phyloP scores from a whole-genome alignment of 768 basidiomycete genomes.

The Tulasnella sp. region DNA sequence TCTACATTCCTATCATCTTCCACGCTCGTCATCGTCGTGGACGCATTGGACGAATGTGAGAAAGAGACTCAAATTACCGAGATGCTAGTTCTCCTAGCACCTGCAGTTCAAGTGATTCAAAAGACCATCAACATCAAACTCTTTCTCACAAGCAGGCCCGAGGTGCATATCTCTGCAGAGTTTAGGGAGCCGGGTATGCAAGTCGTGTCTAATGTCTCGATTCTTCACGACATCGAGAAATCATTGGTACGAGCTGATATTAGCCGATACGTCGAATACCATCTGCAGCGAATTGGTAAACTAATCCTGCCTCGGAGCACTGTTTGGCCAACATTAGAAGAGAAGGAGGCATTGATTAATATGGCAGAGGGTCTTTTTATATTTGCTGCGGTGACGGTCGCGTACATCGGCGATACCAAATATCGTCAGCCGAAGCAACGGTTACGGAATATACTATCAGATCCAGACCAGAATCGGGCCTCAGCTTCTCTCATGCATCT shows the following conservation, averaged over 20 bases:
- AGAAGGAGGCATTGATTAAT: neutral
- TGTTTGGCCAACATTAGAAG: slow-evolving; percentile 1
- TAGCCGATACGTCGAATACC: slow-evolving; percentile 1
- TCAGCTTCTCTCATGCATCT: neutral
- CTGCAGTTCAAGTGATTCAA: slow-evolving; percentile 19
- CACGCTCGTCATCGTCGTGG: slow-evolving; percentile 26
- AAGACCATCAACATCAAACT: slow-evolving; percentile 23
- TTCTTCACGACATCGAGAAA: slow-evolving; percentile 15
- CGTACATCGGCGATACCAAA: neutral
- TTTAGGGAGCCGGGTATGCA: neutral
- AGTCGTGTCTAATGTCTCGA: neutral
- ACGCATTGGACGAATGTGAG: slow-evolving; percentile 30
- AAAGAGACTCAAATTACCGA: neutral
- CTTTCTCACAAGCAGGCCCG: slow-evolving; percentile 26
- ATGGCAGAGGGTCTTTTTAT: neutral
- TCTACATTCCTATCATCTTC: neutral
- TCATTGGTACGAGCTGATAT: slow-evolving; percentile 9
- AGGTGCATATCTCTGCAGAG: slow-evolving; percentile 20
- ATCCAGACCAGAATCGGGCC: neutral
- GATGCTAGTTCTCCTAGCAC: slow-evolving; percentile 22
- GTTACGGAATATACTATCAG: neutral
- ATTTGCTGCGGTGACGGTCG: neutral
- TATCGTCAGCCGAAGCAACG: neutral
- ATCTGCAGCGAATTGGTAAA: neutral
- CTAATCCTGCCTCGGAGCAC: neutral